A percentile compares a stretch with the other conserved stretches of the same genome.
Conservation (phyloP, 257 asterid species). For the Solanum ossicruentum region DNA sequence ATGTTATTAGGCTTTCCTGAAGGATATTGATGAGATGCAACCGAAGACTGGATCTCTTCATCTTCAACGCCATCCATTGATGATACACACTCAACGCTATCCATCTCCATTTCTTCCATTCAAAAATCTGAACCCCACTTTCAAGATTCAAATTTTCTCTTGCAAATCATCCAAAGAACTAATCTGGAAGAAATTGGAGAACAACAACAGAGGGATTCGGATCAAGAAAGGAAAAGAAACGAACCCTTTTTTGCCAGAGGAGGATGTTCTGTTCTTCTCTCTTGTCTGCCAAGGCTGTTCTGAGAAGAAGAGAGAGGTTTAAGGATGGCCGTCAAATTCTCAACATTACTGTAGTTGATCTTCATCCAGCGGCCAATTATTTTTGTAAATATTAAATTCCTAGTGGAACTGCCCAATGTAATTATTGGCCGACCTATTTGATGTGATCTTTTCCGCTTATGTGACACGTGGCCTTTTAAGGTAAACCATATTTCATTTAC, state of each 20-base stretch:
- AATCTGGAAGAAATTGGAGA: background rate
- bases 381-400: background rate
- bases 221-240: background rate
- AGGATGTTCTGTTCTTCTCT: conserved; percentile 4
- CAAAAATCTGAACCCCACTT: background rate
- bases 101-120: conserved; percentile 38
- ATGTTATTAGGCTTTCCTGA: conserved; percentile 34
- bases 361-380: conserved; percentile 24
- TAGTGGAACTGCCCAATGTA: background rate
- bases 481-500: background rate
- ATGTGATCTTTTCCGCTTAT: background rate
- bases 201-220: background rate
- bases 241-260: conserved; percentile 1
- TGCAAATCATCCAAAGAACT: background rate
- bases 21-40: conserved; percentile 20
- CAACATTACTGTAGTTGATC: conserved; percentile 9
- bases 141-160: background rate
- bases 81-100: conserved; percentile 62
- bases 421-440: background rate
- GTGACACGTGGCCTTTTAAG: background rate
- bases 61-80: conserved; percentile 62
- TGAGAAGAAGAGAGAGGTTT: conserved; percentile 20
- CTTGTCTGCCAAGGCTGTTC: background rate
- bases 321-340: conserved; percentile 26
- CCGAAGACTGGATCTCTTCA: conserved; percentile 57